A percentile compares a stretch with the other conserved stretches of the same genome.
These are phyloP conservation scores for Cryptococcus deneoformans DNA, from an alignment of 1,284 basidiomycete genomes.

Conservation along the genomic window DNA sequence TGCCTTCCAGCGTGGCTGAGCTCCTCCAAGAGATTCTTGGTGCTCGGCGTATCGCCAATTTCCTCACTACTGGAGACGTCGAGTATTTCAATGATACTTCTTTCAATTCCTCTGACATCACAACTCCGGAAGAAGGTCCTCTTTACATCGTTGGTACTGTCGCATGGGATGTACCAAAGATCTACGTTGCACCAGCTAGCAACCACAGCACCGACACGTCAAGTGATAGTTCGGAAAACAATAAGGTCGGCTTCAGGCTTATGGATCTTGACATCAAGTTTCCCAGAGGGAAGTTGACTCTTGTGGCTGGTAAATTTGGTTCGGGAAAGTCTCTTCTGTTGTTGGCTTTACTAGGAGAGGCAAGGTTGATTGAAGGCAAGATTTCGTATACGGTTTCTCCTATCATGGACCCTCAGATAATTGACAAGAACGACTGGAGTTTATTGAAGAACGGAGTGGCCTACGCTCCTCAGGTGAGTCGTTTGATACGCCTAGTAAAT, in stretches of 20 bases:
- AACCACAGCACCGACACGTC: no score
- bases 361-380: conserved; percentile 61
- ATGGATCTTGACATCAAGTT: conserved; percentile 72
- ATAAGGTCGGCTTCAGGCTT: conserved; percentile 62
- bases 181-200: background rate
- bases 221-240: background rate
- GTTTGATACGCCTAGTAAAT: background rate
- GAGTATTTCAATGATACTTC: conserved; percentile 47
- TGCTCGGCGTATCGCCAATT: conserved; percentile 25
- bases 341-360: conserved; percentile 76
- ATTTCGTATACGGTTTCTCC: conserved; percentile 51
- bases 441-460: conserved; percentile 53
- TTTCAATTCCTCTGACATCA: conserved; percentile 11
- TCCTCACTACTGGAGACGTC: conserved; percentile 23
- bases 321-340: conserved; percentile 75
- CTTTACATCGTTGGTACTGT: conserved; percentile 28
- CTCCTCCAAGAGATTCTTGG: conserved; percentile 27
- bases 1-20: conserved; percentile 21
- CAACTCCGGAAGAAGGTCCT: conserved; percentile 17
- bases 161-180: conserved; percentile 21
- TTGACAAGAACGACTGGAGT: conserved; percentile 59
- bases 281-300: conserved; percentile 66
- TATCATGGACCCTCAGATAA: conserved; percentile 47
- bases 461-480: conserved; percentile 51
- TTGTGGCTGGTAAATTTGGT: conserved; percentile 67